Evolutionary conservation across 2,329 filamentous ascomycete genomes (phyloP).

Genomic region (Cladophialophora bantiana): DNA sequence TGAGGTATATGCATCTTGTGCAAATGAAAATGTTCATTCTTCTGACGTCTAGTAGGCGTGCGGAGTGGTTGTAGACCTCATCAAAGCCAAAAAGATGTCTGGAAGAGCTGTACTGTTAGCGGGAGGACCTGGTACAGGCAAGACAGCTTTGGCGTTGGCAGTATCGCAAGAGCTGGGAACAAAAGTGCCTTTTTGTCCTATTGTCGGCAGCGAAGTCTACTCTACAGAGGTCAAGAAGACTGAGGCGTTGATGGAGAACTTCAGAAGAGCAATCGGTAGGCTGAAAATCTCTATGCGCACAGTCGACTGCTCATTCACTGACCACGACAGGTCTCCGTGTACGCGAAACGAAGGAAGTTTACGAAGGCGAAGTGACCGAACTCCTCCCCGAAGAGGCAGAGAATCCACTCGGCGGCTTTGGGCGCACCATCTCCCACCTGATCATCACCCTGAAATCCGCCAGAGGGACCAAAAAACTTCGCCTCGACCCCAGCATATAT

Average conservation of each 20-base stretch:
- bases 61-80: conserved; percentile 93
- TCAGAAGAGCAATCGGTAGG: conserved; percentile 88
- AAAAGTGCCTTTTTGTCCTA: conserved; percentile 97
- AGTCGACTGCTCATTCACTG: conserved; percentile 12
- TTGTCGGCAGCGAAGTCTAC: conserved; percentile 97
- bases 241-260: conserved; percentile 99
- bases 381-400: conserved; percentile 97
- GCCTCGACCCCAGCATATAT: conserved; percentile 97
- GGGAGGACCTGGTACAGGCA: conserved; percentile 93
- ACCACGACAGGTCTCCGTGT: conserved; percentile 74
- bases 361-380: conserved; percentile 98
- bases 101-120: conserved; percentile 91
- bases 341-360: conserved; percentile 98
- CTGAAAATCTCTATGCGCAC: conserved; percentile 34
- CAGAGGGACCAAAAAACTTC: conserved; percentile 96
- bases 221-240: conserved; percentile 99
- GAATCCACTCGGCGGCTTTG: conserved; percentile 95
- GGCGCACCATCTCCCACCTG: conserved; percentile 95
- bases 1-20: conserved; percentile 68
- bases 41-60: conserved; percentile 69
- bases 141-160: conserved; percentile 93
- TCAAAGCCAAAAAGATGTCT: conserved; percentile 96
- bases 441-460: conserved; percentile 94
- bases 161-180: conserved; percentile 97
- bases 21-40: conserved; percentile 8